These are phyloP conservation scores for Dioszegia crocea DNA, from an alignment of 768 basidiomycete genomes.

Conservation along the genomic window DNA sequence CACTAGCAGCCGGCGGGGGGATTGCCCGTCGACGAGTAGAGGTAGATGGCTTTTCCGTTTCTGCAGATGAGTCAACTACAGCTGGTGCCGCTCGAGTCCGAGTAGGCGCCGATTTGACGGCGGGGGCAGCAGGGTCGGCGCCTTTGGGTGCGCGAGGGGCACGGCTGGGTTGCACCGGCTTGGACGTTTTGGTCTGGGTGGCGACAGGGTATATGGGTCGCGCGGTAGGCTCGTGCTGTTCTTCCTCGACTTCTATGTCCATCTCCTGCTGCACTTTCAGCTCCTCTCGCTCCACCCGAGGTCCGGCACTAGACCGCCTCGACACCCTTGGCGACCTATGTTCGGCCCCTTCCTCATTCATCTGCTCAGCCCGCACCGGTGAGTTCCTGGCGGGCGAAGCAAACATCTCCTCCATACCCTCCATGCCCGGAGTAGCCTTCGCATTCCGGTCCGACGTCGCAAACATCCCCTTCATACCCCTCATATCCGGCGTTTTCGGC, in stretches of 20 bases:
- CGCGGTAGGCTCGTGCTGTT: no score
- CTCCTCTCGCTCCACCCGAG: no score
- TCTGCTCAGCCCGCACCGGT: background rate
- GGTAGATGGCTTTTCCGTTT: background rate
- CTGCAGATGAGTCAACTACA: background rate
- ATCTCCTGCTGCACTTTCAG: no score
- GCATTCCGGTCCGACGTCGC: conserved; percentile 9
- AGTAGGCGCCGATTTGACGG: background rate
- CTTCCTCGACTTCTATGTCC: no score
- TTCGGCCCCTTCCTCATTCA: background rate
- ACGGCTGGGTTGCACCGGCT: no score
- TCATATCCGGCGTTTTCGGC: conserved; percentile 20
- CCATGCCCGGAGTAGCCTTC: conserved; percentile 10
- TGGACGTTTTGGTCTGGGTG: no score
- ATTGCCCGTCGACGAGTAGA: conserved; percentile 1
- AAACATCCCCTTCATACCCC: conserved; percentile 26
- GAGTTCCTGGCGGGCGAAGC: background rate
- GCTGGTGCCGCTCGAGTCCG: background rate
- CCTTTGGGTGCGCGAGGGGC: no score
- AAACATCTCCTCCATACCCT: conserved; percentile 11
- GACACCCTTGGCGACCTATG: background rate
- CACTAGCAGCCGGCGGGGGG: background rate
- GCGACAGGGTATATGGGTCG: no score
- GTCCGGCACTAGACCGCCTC: background rate
- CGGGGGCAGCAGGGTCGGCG: background rate